A percentile compares a stretch with the other conserved stretches of the same genome.
Conservation (phyloP, 2,329 filamentous ascomycete species). For the Knufia petricola region DNA sequence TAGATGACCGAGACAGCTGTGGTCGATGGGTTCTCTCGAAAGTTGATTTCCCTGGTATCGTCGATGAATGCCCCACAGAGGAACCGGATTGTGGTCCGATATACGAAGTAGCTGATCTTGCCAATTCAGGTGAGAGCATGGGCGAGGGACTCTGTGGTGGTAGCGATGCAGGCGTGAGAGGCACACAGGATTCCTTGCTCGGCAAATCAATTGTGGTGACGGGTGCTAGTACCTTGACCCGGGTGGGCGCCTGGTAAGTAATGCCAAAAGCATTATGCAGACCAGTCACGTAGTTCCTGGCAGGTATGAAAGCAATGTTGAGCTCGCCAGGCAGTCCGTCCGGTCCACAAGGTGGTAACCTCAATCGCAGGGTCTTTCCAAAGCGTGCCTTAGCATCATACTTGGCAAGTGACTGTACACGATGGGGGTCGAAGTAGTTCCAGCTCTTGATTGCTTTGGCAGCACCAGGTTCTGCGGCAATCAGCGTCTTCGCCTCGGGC, state of each 20-base stretch:
- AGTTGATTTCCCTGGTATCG: background rate
- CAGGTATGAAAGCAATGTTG: conserved; percentile 58
- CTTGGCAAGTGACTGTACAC: conserved; percentile 34
- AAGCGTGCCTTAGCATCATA: conserved; percentile 33
- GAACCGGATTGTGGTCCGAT: background rate
- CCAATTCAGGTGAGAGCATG: conserved; percentile 10
- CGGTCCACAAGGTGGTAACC: conserved; percentile 44
- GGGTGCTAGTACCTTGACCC: conserved; percentile 16
- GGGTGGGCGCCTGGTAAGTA: conserved; percentile 54
- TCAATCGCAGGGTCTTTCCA: conserved; percentile 38
- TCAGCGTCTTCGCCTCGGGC: conserved; percentile 45
- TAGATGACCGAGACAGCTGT: conserved; percentile 14
- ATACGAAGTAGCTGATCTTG: conserved; percentile 2
- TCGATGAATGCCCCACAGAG: background rate
- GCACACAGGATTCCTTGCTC: conserved; percentile 19
- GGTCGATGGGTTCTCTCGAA: conserved; percentile 11
- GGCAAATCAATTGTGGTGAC: conserved; percentile 20
- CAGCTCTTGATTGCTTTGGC: conserved; percentile 57
- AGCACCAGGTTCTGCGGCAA: conserved; percentile 56
- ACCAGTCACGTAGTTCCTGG: conserved; percentile 50
- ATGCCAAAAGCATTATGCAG: conserved; percentile 61
- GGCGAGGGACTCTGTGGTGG: conserved; percentile 16
- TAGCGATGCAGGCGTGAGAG: conserved; percentile 17
- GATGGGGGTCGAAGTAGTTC: conserved; percentile 54
- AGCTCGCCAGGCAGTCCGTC: conserved; percentile 54